phyloP scores from a whole-genome alignment of 805 yeast species.

The Saturnispora dispora region DNA sequence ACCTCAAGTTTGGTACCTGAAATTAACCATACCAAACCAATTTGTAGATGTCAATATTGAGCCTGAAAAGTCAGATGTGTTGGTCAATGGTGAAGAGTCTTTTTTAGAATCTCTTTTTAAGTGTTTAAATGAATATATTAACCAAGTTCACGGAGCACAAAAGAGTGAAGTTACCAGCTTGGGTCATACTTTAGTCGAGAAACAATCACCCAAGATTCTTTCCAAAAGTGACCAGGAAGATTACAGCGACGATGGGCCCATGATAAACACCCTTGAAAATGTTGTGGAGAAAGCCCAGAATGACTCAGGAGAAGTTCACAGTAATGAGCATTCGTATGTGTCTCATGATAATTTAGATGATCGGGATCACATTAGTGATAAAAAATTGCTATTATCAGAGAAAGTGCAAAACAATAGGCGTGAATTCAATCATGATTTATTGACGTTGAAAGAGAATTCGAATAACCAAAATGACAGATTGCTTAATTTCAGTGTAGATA shows the following conservation, averaged over 20 bases:
- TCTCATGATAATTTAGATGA: not conserved
- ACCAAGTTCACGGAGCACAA: conserved; percentile 6
- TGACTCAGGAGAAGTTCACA: not conserved
- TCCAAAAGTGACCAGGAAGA: not conserved
- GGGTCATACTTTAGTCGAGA: not conserved
- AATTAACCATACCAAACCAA: conserved; percentile 17
- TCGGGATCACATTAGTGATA: not conserved
- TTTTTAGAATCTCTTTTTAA: conserved; percentile 16
- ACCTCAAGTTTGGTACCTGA: conserved; percentile 31
- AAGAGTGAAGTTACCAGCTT: conserved; percentile 1
- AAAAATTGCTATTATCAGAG: not conserved
- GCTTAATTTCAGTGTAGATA: not conserved
- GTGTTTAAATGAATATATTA: not conserved
- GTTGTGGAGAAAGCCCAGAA: not conserved
- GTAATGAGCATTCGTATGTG: not conserved
- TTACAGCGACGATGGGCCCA: not conserved
- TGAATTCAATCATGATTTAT: not conserved
- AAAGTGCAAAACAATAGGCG: not conserved
- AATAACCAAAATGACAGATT: not conserved
- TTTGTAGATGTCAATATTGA: conserved; percentile 34
- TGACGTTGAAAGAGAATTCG: not conserved
- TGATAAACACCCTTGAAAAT: not conserved
- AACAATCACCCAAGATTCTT: not conserved
- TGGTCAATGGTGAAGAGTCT: conserved; percentile 21
- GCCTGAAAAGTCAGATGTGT: conserved; percentile 35